A percentile compares a stretch with the other conserved stretches of the same genome.
Conservation (phyloP, 108 stramenopile species). For the Pseudonitzschia multiseries region DNA sequence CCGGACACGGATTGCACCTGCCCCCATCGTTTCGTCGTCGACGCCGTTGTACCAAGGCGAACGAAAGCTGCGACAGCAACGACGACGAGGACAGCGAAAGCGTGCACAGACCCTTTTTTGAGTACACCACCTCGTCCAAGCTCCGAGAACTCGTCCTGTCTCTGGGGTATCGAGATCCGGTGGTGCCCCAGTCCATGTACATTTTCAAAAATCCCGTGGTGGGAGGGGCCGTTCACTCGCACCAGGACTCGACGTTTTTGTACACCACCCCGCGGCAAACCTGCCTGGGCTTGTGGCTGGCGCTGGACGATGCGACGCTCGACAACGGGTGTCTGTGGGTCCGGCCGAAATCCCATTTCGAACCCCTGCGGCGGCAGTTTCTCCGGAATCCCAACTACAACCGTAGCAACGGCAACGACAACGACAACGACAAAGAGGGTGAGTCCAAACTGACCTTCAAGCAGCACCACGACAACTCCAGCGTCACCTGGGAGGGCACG, state of each 20-base stretch:
- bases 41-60: neutral
- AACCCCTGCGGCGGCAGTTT: constrained; percentile 73
- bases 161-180: constrained; percentile 83
- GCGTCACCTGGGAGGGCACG: constrained; percentile 68
- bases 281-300: constrained; percentile 91
- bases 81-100: constrained; percentile 1
- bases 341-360: constrained; percentile 80
- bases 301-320: constrained; percentile 88
- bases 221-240: constrained; percentile 87
- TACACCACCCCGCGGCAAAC: constrained; percentile 87
- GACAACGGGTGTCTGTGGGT: constrained; percentile 96
- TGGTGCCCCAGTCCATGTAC: constrained; percentile 93
- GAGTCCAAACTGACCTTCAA: constrained; percentile 49
- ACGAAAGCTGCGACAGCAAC: neutral
- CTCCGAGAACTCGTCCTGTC: constrained; percentile 54
- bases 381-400: constrained; percentile 77
- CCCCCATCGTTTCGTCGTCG: constrained; percentile 35
- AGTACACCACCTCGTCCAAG: constrained; percentile 61
- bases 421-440: constrained; percentile 18
- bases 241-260: constrained; percentile 95
- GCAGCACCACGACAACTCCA: constrained; percentile 24
- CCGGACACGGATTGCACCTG: constrained; percentile 88
- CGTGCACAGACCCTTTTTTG: constrained; percentile 41
- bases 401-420: constrained; percentile 7
- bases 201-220: constrained; percentile 89